Base-by-base conservation (phyloP, 2,329 filamentous ascomycete genomes). In the Alternaria incomplexa region DNA sequence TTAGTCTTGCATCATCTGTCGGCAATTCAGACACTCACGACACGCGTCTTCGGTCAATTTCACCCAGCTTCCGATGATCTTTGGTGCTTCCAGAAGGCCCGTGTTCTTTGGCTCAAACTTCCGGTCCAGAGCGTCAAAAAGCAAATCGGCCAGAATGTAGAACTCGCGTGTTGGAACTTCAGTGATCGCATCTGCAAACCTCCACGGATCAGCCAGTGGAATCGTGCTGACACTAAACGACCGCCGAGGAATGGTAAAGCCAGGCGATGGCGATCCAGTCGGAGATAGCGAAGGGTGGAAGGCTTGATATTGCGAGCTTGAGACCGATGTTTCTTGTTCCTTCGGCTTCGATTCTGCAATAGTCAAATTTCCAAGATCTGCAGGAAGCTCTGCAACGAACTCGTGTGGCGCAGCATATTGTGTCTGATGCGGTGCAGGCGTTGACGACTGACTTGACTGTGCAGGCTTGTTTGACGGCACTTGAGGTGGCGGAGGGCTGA, bases 111-210 rank as follows among this genome's bases (percentile, higher is more conserved):
- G 77, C 48, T 79, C 77, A 51, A 71, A 78, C 52, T 69, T 77
- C n/a, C 69, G 59, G 46, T 79, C 76, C 22, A 79, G 45, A 8
- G 69, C 69, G 56, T 79, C 77, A 51, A 76, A 79, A 11, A 79
- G 51, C 47, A 79, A 46, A 48, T 79, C 77, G 11, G 77, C 77
- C 20, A 79, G 66, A 11, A 77, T 71, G 23, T 77, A 79, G 58
- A 79, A 79, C 46, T 79, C 77, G 26, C 74, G 69, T 6, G 77
- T 79, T 11, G 77, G 76, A 23, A 71, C 58, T 57, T 79, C 77
- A 6, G 75, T 78, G 0, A 61, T 50, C 50, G 74, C 64, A 53
- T 79, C 76, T 13, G 72, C 76, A 48, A 79, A 71, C 43, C 75
- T 68, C 77, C 77, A 79, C 10, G 75, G 77, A 56, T 78, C 77